Evolutionary conservation across 2,329 filamentous ascomycete species (phyloP), one percentile per base, ranked within the genome.

Genomic region (Aspergillus sp.): DNA sequence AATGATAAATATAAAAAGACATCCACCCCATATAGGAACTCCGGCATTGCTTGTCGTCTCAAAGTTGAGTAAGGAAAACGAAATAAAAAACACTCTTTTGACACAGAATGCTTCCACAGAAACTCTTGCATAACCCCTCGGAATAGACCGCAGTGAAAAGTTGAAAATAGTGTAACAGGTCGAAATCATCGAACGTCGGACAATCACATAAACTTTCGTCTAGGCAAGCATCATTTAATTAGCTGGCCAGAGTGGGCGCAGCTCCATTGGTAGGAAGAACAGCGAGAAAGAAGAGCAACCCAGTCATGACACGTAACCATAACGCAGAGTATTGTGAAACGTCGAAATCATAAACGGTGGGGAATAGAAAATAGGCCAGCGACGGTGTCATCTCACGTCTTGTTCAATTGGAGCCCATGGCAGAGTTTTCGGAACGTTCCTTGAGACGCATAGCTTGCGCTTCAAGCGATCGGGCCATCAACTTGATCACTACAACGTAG

Each of bases 401-500:
- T 5, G 26, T 22, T 52, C 29, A 57, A 49, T 29, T 67, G 31
- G 65, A 59, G 60, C 71, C 71, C 59, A 73, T 65, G 45, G 72
- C 60, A 31, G 72, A 76, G 56, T 69, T 67, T 52, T 77, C 71
- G 24, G 85, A 84, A 64, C 87, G 82, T 61, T 84, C 83, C 67
- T 84, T 85, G 77, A 89, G 85, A 65, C 87, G 83, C 61, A 81
- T 78, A 39, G 87, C 86, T 73, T 89, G 87, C 36, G 83, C 81
- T 69, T 89, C 85, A 47, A 89, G 78, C 29, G 86, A 87, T 61
- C 84, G 84, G 54, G 85, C 85, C 84, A 89, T 89, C 53, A 89
- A 81, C 73, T 87, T 87, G n/a, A 86, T 88, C 49, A 89, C 87
- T 88, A 54, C 16, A 36, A 3, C 18, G 39, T 9, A 53, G 39